Evolutionary conservation across 2,329 filamentous ascomycete genomes (phyloP).

Genomic region (Leptographium lundbergii): DNA sequence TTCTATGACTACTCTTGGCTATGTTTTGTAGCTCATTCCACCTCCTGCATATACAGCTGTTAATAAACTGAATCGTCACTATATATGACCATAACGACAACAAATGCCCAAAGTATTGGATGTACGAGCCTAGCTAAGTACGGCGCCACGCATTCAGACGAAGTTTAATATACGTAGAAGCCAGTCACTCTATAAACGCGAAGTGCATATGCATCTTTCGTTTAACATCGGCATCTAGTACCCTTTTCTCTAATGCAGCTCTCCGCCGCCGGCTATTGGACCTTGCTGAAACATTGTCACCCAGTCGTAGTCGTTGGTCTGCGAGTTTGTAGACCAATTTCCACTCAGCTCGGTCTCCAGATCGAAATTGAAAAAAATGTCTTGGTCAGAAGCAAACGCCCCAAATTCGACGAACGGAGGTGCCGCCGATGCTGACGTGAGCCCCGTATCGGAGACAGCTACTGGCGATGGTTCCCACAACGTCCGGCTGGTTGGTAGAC

Average conservation of each 20-base stretch:
- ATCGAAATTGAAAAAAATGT: neutral
- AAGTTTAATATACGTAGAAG: too few species aligned
- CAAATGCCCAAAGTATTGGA: too few species aligned
- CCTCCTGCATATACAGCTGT: too few species aligned
- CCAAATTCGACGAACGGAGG: neutral
- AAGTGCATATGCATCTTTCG: too few species aligned
- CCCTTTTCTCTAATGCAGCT: neutral
- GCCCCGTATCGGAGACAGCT: neutral
- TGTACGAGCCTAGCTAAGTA: too few species aligned
- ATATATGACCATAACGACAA: too few species aligned
- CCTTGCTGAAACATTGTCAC: neutral
- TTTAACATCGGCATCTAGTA: too few species aligned
- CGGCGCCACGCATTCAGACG: too few species aligned
- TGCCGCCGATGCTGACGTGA: neutral
- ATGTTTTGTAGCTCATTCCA: too few species aligned
- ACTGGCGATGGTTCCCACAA: neutral
- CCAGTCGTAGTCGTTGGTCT: neutral
- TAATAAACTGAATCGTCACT: too few species aligned
- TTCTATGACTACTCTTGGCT: too few species aligned
- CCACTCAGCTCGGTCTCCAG: neutral
- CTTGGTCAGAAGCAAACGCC: neutral
- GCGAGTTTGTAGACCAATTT: neutral
- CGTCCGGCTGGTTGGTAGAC: neutral
- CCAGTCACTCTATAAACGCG: too few species aligned
- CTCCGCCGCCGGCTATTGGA: neutral